A percentile compares a stretch with the other conserved stretches of the same genome.
phyloP scores from a whole-genome alignment of 768 basidiomycete genomes.

The Tylopilus intermedius region DNA sequence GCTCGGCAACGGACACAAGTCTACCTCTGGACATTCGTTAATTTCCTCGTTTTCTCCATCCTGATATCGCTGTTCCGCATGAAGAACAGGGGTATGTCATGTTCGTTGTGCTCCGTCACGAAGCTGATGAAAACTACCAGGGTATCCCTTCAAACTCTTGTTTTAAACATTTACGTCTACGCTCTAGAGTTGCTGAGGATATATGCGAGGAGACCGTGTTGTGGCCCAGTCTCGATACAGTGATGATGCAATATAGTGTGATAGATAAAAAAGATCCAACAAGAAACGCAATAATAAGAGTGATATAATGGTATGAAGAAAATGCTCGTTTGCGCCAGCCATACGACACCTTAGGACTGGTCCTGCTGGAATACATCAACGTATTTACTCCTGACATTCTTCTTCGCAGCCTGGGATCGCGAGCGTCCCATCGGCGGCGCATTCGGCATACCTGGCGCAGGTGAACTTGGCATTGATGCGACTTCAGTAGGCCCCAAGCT shows the following conservation, averaged over 20 bases:
- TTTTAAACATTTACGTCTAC: conserved; percentile 36
- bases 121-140: conserved; percentile 32
- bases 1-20: conserved; percentile 77
- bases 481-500: conserved; percentile 52
- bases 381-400: conserved; percentile 76
- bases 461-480: conserved; percentile 32
- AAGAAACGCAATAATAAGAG: conserved; percentile 10
- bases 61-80: conserved; percentile 82
- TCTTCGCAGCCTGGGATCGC: conserved; percentile 59
- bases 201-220: not conserved
- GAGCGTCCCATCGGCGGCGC: conserved; percentile 44
- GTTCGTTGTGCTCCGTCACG: not conserved
- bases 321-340: not conserved
- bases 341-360: conserved; percentile 20
- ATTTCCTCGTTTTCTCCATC: conserved; percentile 81
- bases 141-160: conserved; percentile 78
- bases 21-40: conserved; percentile 82
- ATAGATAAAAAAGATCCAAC: conserved; percentile 24
- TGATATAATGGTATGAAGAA: conserved; percentile 19
- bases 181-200: not conserved
- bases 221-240: not conserved
- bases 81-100: conserved; percentile 76
- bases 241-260: conserved; percentile 10
- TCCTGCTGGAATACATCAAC: conserved; percentile 84
- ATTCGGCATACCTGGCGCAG: conserved; percentile 19